phyloP scores from a whole-genome alignment of 2,329 filamentous ascomycete genomes.

The Acephala macrosclerotiorum region DNA sequence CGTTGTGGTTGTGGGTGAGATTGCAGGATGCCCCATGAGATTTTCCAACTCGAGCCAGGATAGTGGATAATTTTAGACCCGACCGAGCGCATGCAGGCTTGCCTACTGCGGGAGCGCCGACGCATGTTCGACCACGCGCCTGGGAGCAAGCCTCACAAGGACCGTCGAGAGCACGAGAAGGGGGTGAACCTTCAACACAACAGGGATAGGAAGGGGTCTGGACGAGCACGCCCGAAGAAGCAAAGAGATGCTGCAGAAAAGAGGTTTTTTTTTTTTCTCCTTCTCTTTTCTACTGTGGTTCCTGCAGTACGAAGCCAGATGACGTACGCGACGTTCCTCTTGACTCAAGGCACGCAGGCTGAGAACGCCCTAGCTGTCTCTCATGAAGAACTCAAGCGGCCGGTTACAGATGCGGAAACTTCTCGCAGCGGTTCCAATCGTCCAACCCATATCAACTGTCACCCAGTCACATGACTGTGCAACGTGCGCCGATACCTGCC shows the following conservation, averaged over 20 bases:
- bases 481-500: background rate
- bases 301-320: conserved; percentile 3
- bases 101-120: conserved; percentile 14
- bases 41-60: conserved; percentile 2
- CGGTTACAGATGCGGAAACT: conserved; percentile 4
- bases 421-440: background rate
- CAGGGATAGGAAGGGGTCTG: background rate
- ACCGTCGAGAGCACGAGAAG: background rate
- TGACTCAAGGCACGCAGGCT: background rate
- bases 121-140: background rate
- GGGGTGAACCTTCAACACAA: background rate
- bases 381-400: background rate
- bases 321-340: background rate
- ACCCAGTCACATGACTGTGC: background rate
- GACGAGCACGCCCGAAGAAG: background rate
- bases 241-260: background rate
- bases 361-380: conserved; percentile 1
- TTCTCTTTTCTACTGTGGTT: background rate
- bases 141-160: background rate
- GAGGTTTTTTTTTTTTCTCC: background rate
- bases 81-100: conserved; percentile 13
- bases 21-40: conserved; percentile 4
- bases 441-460: background rate
- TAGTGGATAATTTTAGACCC: conserved; percentile 14
- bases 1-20: conserved; percentile 3